These are phyloP conservation scores for Omphalotus olearius DNA, from an alignment of 1,284 basidiomycete species.

Conservation along the genomic window DNA sequence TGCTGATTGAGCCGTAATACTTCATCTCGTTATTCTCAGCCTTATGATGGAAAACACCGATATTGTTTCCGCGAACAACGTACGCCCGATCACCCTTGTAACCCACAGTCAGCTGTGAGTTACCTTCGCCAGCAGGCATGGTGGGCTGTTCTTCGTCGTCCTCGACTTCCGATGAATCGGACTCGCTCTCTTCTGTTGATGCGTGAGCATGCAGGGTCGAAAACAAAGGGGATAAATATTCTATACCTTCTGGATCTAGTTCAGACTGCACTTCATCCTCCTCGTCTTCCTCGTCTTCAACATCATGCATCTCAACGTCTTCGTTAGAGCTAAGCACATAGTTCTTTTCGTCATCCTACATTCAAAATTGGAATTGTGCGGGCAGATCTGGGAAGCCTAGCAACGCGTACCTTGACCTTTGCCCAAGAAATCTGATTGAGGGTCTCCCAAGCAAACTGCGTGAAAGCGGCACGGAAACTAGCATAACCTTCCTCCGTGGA, in stretches of 20 bases:
- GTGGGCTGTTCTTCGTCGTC: constrained; percentile 36
- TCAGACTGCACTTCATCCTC: constrained; percentile 71
- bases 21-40: constrained; percentile 72
- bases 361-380: constrained; percentile 2
- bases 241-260: constrained; percentile 55
- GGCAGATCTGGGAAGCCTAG: neutral
- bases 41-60: constrained; percentile 93
- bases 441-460: constrained; percentile 79
- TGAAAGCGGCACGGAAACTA: constrained; percentile 66
- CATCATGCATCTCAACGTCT: constrained; percentile 86
- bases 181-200: constrained; percentile 39
- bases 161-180: constrained; percentile 57
- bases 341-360: constrained; percentile 65
- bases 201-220: constrained; percentile 1
- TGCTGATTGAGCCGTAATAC: constrained; percentile 87
- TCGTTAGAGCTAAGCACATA: constrained; percentile 69
- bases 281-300: constrained; percentile 67
- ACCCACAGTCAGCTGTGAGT: constrained; percentile 91
- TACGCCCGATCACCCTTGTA: constrained; percentile 97
- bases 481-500: constrained; percentile 52
- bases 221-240: constrained; percentile 6
- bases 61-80: constrained; percentile 92
- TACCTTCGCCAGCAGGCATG: constrained; percentile 57
- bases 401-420: constrained; percentile 71
- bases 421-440: constrained; percentile 74